Conservation (phyloP, 331 rosid species). For the Saraca asoca region DNA sequence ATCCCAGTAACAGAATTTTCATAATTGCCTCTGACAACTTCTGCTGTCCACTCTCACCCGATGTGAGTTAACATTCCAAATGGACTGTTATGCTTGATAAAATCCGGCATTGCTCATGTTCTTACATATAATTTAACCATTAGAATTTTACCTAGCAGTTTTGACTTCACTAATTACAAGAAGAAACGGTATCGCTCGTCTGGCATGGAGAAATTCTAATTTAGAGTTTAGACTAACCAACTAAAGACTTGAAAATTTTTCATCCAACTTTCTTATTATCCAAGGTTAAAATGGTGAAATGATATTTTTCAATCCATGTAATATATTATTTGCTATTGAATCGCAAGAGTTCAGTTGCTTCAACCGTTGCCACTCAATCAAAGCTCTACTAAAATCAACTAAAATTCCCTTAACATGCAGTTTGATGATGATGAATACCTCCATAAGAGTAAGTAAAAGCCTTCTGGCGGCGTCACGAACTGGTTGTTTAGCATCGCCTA, state of each 20-base stretch:
- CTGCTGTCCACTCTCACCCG: neutral
- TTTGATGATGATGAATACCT: conserved; percentile 47
- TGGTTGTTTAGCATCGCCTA: conserved; percentile 93
- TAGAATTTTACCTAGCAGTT: neutral
- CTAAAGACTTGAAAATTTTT: too few relatives aligned
- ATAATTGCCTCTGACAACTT: too few relatives aligned
- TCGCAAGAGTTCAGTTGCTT: neutral
- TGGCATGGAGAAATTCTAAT: too few relatives aligned
- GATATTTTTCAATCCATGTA: neutral
- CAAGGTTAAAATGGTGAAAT: neutral
- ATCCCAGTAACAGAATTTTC: too few relatives aligned
- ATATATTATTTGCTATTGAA: neutral
- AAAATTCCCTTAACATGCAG: neutral
- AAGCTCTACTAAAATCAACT: neutral
- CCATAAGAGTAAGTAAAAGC: conserved; percentile 94
- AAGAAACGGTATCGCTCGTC: neutral
- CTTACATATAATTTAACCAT: neutral
- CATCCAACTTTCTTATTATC: neutral
- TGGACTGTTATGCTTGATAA: conserved; percentile 14
- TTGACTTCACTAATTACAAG: neutral
- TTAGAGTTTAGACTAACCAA: too few relatives aligned
- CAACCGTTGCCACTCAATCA: neutral
- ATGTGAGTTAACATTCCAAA: neutral
- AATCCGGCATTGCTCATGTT: neutral
- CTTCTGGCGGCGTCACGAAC: conserved; percentile 96